Evolutionary conservation across 2,329 filamentous ascomycete genomes (phyloP).

Genomic region (Trichoderma sp.): DNA sequence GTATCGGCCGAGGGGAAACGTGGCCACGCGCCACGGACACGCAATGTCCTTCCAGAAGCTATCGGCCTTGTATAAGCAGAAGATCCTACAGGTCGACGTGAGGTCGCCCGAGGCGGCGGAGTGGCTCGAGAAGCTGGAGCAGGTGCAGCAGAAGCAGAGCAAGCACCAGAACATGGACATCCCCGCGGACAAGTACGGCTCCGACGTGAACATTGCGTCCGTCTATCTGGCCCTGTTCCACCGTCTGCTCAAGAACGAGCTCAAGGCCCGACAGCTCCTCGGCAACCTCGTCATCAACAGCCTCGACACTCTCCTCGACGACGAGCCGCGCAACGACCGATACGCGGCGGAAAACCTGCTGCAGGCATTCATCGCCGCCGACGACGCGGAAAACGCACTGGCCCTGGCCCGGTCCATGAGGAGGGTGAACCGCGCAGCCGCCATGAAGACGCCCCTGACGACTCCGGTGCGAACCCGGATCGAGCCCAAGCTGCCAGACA

Average conservation of each 20-base stretch:
- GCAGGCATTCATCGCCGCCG: slow-evolving; percentile 44
- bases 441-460: slow-evolving; percentile 36
- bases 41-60: slow-evolving; percentile 47
- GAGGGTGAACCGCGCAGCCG: slow-evolving; percentile 38
- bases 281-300: slow-evolving; percentile 43
- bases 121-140: slow-evolving; percentile 44
- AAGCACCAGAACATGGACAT: slow-evolving; percentile 45
- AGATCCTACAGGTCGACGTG: slow-evolving; percentile 38
- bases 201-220: slow-evolving; percentile 47
- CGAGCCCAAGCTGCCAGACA: slow-evolving; percentile 44
- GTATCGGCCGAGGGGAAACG: slow-evolving; percentile 45
- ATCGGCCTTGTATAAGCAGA: slow-evolving; percentile 44
- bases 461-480: slow-evolving; percentile 37
- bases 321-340: slow-evolving; percentile 47
- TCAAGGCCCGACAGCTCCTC: slow-evolving; percentile 39
- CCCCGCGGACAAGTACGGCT: slow-evolving; percentile 46
- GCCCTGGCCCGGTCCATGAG: slow-evolving; percentile 47
- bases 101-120: slow-evolving; percentile 34
- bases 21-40: slow-evolving; percentile 45
- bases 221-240: slow-evolving; percentile 47
- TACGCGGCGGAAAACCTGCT: slow-evolving; percentile 48
- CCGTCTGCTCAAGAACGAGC: slow-evolving; percentile 37
- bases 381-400: slow-evolving; percentile 42
- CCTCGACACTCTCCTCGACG: slow-evolving; percentile 44
- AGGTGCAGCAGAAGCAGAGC: slow-evolving; percentile 43